Base-by-base conservation (phyloP, 441 rosid genomes). In the Erodium trifolium region DNA sequence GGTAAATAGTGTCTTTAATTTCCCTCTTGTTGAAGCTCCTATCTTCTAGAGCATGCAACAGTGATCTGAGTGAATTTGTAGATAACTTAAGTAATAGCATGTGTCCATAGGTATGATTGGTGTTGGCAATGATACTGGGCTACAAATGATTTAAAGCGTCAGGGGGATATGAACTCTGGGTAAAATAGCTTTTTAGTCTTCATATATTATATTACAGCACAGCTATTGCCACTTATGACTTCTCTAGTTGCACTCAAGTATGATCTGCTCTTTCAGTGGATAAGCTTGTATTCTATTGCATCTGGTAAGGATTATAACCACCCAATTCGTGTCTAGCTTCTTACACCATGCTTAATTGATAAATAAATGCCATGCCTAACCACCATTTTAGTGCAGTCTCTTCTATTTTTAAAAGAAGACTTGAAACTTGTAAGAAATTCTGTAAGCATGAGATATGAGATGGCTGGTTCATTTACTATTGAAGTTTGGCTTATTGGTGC, bases 321-420 rank as follows among this genome's bases (percentile, higher is more conserved):
- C 65, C 59, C 41, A 9, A 31, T 16, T 0, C 19, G 45, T 51
- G 47, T 14, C 31, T 51, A 18, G 8, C 71, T 16, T 9, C 37
- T 18, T 71, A 2, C 53, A 35, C 47, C 47, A 41, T 41, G n/a
- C 29, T 18, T 43, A 13, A 11, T 35, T 6, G 27, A 55, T 35
- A 14, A 39, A 41, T 65, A 39, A 37, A 53, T 39, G 66, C 18
- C 45, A 55, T 66, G 65, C 29, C 66, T 53, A 57, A 55, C n/a
- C 37, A 53, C 13, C 65, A 49, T 39, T 53, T 7, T 59, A 66
- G 31, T 66, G 31, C 27, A 2, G 9, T 53, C 65, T 31, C 13
- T 34, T n/a, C 11, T 7, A 2, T 37, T 5, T 34, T 57, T 8
- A 41, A 41, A 41, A 41, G 12, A 41, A 41, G 11, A 1, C 12